These are phyloP conservation scores for Monosporascus sp. DNA, from an alignment of 2,329 filamentous ascomycete species.

Conservation along the genomic window DNA sequence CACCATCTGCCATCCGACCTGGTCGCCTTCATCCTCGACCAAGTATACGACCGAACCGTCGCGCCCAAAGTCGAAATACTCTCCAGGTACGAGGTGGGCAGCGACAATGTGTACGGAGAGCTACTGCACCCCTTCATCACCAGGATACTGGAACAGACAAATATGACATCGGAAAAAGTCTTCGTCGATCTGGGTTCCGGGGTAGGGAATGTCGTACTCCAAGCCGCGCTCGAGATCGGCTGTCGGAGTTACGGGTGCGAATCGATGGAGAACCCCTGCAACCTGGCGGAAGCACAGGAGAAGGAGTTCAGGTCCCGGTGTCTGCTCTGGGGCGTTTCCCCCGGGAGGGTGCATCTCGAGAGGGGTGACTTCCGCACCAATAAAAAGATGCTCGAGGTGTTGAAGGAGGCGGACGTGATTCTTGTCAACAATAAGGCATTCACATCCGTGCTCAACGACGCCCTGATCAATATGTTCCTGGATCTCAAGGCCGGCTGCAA, in stretches of 20 bases:
- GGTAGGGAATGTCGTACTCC: slow-evolving; percentile 91
- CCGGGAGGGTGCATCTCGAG: slow-evolving; percentile 74
- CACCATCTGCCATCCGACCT: slow-evolving; percentile 66
- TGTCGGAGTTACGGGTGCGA: slow-evolving; percentile 96
- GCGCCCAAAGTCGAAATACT: slow-evolving; percentile 82
- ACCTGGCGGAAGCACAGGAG: slow-evolving; percentile 73
- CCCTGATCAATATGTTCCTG: slow-evolving; percentile 81
- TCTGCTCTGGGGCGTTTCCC: slow-evolving; percentile 79
- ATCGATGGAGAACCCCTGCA: slow-evolving; percentile 87
- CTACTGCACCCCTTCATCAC: slow-evolving; percentile 79
- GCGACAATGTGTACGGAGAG: slow-evolving; percentile 93
- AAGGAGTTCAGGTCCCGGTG: slow-evolving; percentile 81
- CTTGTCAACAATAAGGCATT: slow-evolving; percentile 98
- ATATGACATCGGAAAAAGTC: slow-evolving; percentile 74
- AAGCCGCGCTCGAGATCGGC: slow-evolving; percentile 87
- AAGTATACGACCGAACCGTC: slow-evolving; percentile 89
- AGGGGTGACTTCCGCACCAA: slow-evolving; percentile 80
- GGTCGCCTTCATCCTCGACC: slow-evolving; percentile 74
- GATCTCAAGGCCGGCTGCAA: slow-evolving; percentile 87
- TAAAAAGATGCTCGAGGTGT: slow-evolving; percentile 60
- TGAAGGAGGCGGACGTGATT: slow-evolving; percentile 87
- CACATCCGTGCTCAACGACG: slow-evolving; percentile 78
- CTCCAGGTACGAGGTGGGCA: slow-evolving; percentile 80
- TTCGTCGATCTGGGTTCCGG: slow-evolving; percentile 95
- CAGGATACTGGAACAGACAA: slow-evolving; percentile 71